Base-by-base conservation (phyloP, 2,329 filamentous ascomycete genomes). In the Apiospora pterosperma region DNA sequence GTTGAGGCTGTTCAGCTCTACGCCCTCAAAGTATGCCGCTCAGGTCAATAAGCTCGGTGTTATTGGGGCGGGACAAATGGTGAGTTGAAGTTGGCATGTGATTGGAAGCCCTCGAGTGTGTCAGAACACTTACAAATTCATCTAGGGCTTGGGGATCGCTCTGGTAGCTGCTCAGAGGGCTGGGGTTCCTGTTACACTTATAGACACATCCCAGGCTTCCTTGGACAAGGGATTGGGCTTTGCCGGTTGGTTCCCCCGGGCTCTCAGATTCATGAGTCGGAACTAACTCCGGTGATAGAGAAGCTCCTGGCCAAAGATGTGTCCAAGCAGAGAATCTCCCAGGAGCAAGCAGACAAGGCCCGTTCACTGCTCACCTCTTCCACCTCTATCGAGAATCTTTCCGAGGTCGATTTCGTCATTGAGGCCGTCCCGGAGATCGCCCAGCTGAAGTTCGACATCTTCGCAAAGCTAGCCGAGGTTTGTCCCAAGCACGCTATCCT, bases 381-480 rank as follows among this genome's bases (percentile, higher is more conserved):
- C 62, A 93, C 91, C 19, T 87, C 87, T 21, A 86, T 98, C 71
- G 90, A 93, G 58, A 86, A 90, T 65, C 88, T 98, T 25, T 88
- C 87, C 31, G 85, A 89, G n/a, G 91, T 93, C 39, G 96, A 99
- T 81, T 97, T 99, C 77, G 90, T 99, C 64, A 98, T 99, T 74
- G 96, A 99, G 82, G 96, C 96, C 19, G 93, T 99, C 10, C 96
- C 96, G 39, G 94, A 97, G 82, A 95, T 97, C 63, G 90, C 92
- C 44, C 83, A 90, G 62, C 86, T 99, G 68, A 99, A 99, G 80
- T 88, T 89, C 69, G 88, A 89, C 69, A 96, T 99, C 70, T 99
- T 99, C 80, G 82, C 87, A 69, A 85, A 90, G 73, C 85, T 99
- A 12, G 93, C 94, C 7, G 81, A 91, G 72, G 89, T 97, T 70